Evolutionary conservation across 345 rosid species (phyloP), one percentile per base, ranked within the genome.

Genomic region (Syzygium aromaticum): DNA sequence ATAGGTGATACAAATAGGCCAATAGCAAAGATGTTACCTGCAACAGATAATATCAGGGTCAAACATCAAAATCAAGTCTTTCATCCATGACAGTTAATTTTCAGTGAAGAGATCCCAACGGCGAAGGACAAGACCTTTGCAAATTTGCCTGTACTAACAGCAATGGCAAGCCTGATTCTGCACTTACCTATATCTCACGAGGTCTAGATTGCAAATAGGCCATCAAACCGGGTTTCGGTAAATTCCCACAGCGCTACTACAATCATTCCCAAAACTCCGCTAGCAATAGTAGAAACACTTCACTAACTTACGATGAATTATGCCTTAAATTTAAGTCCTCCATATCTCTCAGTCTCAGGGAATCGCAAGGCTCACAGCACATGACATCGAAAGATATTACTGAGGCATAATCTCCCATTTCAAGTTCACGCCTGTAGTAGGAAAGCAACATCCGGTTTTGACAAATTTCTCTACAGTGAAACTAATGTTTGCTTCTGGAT

Each of bases 1-100:
- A 95, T 92, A 54, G 98, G 98, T 56, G 99, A 97, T 77, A 95
- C 88, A 85, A 97, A 97, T 38, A 97, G 90, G 77, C 98, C 99
- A 49, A 97, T 90, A 52, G 99, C 98, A 86, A 92, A 96, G 85
- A 97, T 86, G 90, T 97, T 96, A 87, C 99, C 98, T 96, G 94
- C 85, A 94, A 93, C 52, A 64, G 38, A 59, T 14, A 38, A 86
- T 52, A 57, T 77, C 13, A 82, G 38, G 67, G 84, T 61, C 49
- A 51, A 54, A 30, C 52, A 57, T 85, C 51, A 85, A 13, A 77
- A 77, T 13, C 52, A 77, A 28, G 43, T 67, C 28, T 30, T n/a
- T 61, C 40, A 51, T 30, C 8, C 54, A 23, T 1, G 23, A 54
- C 27, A 85, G 59, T 23, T 85, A 59, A 43, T 59, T 38, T 52